These are phyloP conservation scores for Periconia sp. DNA, from an alignment of 2,329 filamentous ascomycete species.

Conservation along the genomic window DNA sequence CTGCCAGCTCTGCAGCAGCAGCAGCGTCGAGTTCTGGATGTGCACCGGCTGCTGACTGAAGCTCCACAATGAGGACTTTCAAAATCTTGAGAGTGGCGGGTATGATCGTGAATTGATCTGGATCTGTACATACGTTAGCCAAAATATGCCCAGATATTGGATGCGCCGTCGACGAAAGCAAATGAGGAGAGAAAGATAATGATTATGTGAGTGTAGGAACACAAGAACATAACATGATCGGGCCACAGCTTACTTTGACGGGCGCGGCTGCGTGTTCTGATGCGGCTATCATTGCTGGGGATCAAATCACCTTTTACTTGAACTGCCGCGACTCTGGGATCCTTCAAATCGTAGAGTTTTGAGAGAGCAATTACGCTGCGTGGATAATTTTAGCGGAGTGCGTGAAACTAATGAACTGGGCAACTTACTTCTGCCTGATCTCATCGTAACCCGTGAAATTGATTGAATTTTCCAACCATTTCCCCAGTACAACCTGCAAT, in stretches of 20 bases:
- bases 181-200: background rate
- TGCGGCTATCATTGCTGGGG: constrained; percentile 69
- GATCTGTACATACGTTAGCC: constrained; percentile 58
- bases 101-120: constrained; percentile 85
- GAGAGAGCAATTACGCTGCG: constrained; percentile 84
- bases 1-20: constrained; percentile 63
- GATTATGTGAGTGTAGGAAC: background rate
- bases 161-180: no score
- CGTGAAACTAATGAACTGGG: background rate
- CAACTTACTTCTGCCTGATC: constrained; percentile 84
- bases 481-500: constrained; percentile 84
- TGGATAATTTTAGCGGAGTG: constrained; percentile 5
- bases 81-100: constrained; percentile 91
- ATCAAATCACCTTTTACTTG: constrained; percentile 92
- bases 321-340: constrained; percentile 74
- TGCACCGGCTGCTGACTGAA: constrained; percentile 72
- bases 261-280: constrained; percentile 91
- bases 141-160: background rate
- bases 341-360: constrained; percentile 85
- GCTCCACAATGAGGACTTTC: constrained; percentile 92
- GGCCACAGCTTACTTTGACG: constrained; percentile 65
- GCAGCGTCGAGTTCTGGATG: constrained; percentile 56
- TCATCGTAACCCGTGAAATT: constrained; percentile 98
- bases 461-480: constrained; percentile 96
- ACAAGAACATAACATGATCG: background rate